Evolutionary conservation across 345 rosid species (phyloP).

Genomic region (Populus euphratica): DNA sequence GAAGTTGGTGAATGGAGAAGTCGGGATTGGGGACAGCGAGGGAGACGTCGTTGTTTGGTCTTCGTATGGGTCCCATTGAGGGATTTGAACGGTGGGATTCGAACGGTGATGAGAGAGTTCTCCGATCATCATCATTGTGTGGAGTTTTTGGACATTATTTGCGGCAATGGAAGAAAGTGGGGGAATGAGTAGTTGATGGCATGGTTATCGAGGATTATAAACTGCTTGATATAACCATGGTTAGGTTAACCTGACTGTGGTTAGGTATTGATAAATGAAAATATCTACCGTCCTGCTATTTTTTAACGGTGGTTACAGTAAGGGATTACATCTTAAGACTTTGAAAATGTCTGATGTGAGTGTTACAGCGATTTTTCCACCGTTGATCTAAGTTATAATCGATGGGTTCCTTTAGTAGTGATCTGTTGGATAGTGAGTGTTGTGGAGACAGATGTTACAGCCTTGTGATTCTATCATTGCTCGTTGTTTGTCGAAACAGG

Average conservation of each 20-base stretch:
- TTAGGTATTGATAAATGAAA: slow-evolving; percentile 11
- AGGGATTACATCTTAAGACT: not conserved
- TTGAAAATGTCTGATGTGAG: not conserved
- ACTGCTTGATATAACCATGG: slow-evolving; percentile 37
- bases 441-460: not conserved
- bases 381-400: slow-evolving; percentile 22
- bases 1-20: slow-evolving; percentile 31
- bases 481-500: slow-evolving; percentile 4
- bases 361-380: slow-evolving; percentile 16
- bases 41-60: slow-evolving; percentile 32
- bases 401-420: not conserved
- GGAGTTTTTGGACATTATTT: not conserved
- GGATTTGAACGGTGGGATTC: slow-evolving; percentile 55
- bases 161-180: not conserved
- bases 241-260: slow-evolving; percentile 34
- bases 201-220: slow-evolving; percentile 25
- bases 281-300: slow-evolving; percentile 29
- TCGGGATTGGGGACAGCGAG: slow-evolving; percentile 24
- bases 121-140: slow-evolving; percentile 54
- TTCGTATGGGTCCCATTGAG: slow-evolving; percentile 46
- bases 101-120: slow-evolving; percentile 27
- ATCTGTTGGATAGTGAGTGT: not conserved
- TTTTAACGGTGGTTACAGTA: slow-evolving; percentile 22
- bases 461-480: slow-evolving; percentile 12
- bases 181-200: not conserved